Evolutionary conservation across 2,329 filamentous ascomycete genomes (phyloP), one percentile per base, ranked within the genome.

Genomic region (Diaporthe eres): DNA sequence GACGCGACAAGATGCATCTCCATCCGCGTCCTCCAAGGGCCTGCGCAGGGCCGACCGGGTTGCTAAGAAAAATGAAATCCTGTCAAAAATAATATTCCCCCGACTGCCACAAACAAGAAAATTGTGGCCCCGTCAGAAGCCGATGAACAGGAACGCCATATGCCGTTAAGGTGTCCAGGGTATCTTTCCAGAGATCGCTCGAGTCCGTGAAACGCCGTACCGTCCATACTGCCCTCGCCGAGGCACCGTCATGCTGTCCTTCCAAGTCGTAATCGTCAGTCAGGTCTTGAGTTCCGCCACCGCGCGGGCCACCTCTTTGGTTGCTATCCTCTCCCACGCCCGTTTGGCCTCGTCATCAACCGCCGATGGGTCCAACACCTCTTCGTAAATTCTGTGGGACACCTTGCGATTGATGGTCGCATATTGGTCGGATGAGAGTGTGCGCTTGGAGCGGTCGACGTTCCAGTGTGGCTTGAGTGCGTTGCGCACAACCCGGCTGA

Each of bases 381-480:
- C 90, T 78, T 92, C 95, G 84, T 99, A 99, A 75, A 99, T 87
- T 85, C 93, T 94, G 75, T 95, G 93, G 57, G 95, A 98, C 47
- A 98, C 92, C 76, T 94, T 93, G 77, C 95, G 93, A 82, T 98
- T 98, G 85, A 98, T 98, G 74, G 92, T 92, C 3, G 95, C 96
- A 83, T 98, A 99, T 84, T 98, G 94, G 76, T 98, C 94, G 79
- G 95, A 94, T 25, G 93, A 95, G 77, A 98, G 90, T 77, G 93
- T 91, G 19, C 71, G 58, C 79, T 94, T 93, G 57, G 93, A 93
- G 77, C 92, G 90, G 34, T 73, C 71, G 28, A 42, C 39, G 22
- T 55, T 31, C 88, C 96, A 98, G 78, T 95, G 91, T 44, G 96
- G 95, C 79, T 94, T 94, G 58, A 99, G 87, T 8, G 94, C 95